Conservation (phyloP, 2,329 filamentous ascomycete genomes). For the Neocatenulostroma microsporum region DNA sequence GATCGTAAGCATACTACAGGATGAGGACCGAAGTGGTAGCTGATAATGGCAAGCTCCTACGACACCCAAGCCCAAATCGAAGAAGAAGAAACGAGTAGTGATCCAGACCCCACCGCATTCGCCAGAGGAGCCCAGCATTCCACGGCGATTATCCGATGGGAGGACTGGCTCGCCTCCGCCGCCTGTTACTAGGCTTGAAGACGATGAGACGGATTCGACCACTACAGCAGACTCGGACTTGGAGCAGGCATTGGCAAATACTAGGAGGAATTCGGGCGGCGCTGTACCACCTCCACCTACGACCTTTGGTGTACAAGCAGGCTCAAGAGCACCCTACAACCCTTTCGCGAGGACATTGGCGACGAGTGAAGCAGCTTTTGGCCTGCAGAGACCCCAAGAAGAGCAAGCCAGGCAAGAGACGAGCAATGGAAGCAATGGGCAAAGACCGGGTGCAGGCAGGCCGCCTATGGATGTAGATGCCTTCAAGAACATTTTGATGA, state of each 20-base stretch:
- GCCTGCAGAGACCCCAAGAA: constrained; percentile 8
- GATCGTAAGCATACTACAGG: constrained; percentile 9
- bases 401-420: constrained; percentile 4
- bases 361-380: constrained; percentile 19
- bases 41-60: background rate
- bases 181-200: constrained; percentile 5
- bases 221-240: constrained; percentile 16
- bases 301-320: constrained; percentile 5
- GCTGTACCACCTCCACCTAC: constrained; percentile 9
- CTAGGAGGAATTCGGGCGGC: constrained; percentile 16
- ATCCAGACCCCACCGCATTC: constrained; percentile 23
- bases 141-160: constrained; percentile 10
- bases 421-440: background rate
- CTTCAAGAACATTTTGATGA: constrained; percentile 67
- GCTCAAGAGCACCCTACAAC: constrained; percentile 23
- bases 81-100: constrained; percentile 24
- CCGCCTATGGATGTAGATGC: constrained; percentile 62
- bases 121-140: constrained; percentile 17
- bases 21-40: constrained; percentile 2
- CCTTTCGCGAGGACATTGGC: constrained; percentile 29
- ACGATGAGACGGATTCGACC: constrained; percentile 15
- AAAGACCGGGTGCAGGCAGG: constrained; percentile 15
- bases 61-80: constrained; percentile 7
- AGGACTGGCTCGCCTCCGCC: constrained; percentile 13
- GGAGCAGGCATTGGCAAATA: constrained; percentile 17